Conservation (phyloP, 106 monocot genomes). For the Dendrobium chrysotoxum region DNA sequence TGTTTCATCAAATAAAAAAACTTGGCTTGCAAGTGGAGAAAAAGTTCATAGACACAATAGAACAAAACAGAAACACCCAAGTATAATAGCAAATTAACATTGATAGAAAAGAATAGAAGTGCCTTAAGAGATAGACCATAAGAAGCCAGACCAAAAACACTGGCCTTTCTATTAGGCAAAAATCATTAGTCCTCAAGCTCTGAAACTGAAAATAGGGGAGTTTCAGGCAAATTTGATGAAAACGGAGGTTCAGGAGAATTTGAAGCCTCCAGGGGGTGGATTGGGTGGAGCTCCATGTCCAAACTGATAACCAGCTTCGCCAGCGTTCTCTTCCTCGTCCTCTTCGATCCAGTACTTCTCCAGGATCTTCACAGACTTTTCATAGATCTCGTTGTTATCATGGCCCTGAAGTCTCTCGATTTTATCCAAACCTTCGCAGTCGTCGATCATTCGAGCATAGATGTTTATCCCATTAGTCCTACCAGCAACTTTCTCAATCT, state of each 20-base stretch:
- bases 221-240: neutral
- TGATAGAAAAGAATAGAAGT: neutral
- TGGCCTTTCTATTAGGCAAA: neutral
- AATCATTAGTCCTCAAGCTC: neutral
- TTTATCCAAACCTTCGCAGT: constrained; percentile 29
- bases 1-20: neutral
- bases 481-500: constrained; percentile 18
- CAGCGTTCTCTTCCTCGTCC: constrained; percentile 5
- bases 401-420: constrained; percentile 27
- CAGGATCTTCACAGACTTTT: constrained; percentile 17
- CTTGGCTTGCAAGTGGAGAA: neutral
- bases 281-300: neutral
- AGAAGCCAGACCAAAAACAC: constrained; percentile 18
- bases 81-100: neutral
- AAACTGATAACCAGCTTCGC: neutral
- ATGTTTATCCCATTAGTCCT: constrained; percentile 13
- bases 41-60: neutral
- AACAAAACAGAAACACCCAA: neutral
- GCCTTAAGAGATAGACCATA: neutral
- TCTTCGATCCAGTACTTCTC: constrained; percentile 27
- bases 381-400: constrained; percentile 21
- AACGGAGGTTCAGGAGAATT: constrained; percentile 9
- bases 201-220: neutral
- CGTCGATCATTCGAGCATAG: constrained; percentile 20
- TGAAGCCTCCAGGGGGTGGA: constrained; percentile 14